Evolutionary conservation across 768 basidiomycete genomes (phyloP).

Genomic region (Pleurotus cornucopiae): DNA sequence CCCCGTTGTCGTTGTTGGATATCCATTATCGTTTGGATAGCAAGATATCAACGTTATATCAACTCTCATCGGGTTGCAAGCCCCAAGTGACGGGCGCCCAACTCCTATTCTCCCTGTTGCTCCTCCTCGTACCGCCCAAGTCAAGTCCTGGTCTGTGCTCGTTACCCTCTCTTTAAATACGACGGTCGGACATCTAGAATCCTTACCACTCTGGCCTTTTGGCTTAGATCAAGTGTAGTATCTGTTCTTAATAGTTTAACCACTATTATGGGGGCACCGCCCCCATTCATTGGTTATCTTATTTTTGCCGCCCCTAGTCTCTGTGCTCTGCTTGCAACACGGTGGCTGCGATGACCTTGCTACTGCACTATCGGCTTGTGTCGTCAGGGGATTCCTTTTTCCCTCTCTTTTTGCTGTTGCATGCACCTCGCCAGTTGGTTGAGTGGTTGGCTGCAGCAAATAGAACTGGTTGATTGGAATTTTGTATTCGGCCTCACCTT

Average conservation of each 20-base stretch:
- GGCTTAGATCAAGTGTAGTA: constrained; percentile 98
- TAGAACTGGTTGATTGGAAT: not conserved
- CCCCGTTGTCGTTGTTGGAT: too few species aligned
- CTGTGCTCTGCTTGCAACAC: constrained; percentile 42
- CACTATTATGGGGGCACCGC: constrained; percentile 57
- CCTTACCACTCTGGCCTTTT: constrained; percentile 90
- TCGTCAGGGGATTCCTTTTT: constrained; percentile 34
- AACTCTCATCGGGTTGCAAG: too few species aligned
- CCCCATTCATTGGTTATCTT: constrained; percentile 52
- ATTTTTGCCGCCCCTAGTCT: constrained; percentile 43
- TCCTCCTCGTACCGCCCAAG: too few species aligned
- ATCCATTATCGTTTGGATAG: too few species aligned
- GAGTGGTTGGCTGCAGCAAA: not conserved
- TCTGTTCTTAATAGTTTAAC: constrained; percentile 79
- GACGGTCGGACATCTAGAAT: constrained; percentile 11
- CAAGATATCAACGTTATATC: too few species aligned
- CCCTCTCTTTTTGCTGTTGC: constrained; percentile 3
- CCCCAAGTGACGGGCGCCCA: too few species aligned
- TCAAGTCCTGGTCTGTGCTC: too few species aligned
- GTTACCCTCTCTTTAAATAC: too few species aligned
- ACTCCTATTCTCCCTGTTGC: too few species aligned
- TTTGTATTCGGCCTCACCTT: too few species aligned
- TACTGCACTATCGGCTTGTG: constrained; percentile 31
- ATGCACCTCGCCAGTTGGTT: not conserved
- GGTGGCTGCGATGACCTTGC: constrained; percentile 34